Base-by-base conservation (phyloP, 2,329 filamentous ascomycete genomes). In the Ramularia endophylla region DNA sequence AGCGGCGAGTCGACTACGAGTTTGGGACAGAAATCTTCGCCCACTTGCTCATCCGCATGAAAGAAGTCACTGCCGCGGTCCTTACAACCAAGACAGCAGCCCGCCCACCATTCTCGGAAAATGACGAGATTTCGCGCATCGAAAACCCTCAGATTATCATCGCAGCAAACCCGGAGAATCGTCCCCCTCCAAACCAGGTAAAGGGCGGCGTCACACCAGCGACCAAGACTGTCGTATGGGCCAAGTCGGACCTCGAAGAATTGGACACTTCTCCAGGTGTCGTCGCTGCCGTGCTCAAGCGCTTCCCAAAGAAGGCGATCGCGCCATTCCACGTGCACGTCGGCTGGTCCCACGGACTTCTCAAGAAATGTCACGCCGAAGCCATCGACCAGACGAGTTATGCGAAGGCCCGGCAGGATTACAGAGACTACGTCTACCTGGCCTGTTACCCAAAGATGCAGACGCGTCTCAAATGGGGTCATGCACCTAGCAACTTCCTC, bases 1-100 rank as follows among this genome's bases (percentile, higher is more conserved):
- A 94, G 50, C 95, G 89, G 89, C 89, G 88, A 48, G 86, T 87
- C 4, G 73, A 78, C 27, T 30, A 30, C 28, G 28, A 30, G 17
- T 16, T 15, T 30, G n/a, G 17, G 12, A n/a, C 13, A 30, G 28
- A 30, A 4, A 16, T 30, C 3, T 30, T 30, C n/a, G 28, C 28
- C 7, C 5, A 30, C 28, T 16, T 30, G 8, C 28, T 30, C 12
- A 13, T 30, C 8, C 28, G 28, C n/a, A n/a, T 15, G 28, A n/a
- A 30, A n/a, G 28, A 30, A 12, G 28, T 30, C 12, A 16, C 17
- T 16, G 28, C 28, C 7, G 28, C 17, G 6, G 17, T 30, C 12
- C 28, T 30, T 7, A 13, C 28, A 30, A 15, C 28, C 9, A 5
- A 5, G n/a, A 12, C 3, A 15, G 28, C n/a, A 30, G 28, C 17